Evolutionary conservation across 257 asterid genomes (phyloP), one percentile per base, ranked within the genome.

Genomic region (Gentiana dahurica): DNA sequence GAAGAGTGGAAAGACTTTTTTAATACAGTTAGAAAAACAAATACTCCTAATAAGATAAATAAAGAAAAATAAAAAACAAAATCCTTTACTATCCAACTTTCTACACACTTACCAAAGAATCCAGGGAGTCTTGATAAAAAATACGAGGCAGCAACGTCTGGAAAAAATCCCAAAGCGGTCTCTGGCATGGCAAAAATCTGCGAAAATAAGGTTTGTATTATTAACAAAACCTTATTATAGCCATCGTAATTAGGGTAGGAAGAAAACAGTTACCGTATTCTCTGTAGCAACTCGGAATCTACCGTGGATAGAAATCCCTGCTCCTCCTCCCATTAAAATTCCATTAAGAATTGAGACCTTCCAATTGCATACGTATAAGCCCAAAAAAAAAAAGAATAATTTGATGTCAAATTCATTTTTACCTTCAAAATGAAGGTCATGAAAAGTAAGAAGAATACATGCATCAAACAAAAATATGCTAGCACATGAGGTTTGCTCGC

Each of bases 321-420:
- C 97, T 69, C 98, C 97, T 68, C 97, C 95, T 36, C 98, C 98
- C 93, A 91, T 85, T 66, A 85, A 94, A 75, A 91, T 83, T 56
- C 97, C 98, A 69, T 91, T 68, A 54, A 91, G 97, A 66, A 87
- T 65, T 55, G 98, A 91, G 65, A 91, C 95, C 98, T 91, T 71
- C 48, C 55, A 5, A 45, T 53, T 2, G 58, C 15, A 37, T 44
- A 12, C 49, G 37, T 33, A 13, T 5, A 24, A 35, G 5, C 3
- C 49, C 37, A 47, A 1, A 41, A 44, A 37, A 33, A 59, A 57
- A 59, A 47, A 35, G 45, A 37, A 58, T 24, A 3, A 44, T 12
- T 46, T 41, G 52, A 11, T 57, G 10, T 0, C 4, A 5, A 60
- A 4, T 35, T 8, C 13, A 12, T 3, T 12, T 24, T 54, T n/a